Evolutionary conservation across 208 protist genomes (phyloP), one percentile per base, ranked within the genome.

Genomic region (Trypanosoma avium): DNA sequence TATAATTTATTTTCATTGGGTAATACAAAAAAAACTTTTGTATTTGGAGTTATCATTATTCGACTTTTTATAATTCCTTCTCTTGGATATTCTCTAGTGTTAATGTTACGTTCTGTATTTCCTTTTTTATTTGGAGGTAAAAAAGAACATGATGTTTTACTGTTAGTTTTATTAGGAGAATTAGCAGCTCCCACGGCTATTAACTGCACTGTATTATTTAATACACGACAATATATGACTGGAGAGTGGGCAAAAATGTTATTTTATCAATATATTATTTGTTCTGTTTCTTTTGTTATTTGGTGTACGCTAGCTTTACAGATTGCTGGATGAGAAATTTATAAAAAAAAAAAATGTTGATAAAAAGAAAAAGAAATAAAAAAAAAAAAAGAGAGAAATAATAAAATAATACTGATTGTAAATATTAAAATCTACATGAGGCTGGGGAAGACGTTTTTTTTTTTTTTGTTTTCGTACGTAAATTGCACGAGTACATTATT

Each of bases 181-280:
- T 43, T 87, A 12, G 69, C 81, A 1, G 70, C 81, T 10, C 88
- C 88, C n/a, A 84, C 85, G 1, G 88, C 88, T 15, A 87, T 94
- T 53, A 90, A 91, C 75, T 85, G 71, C 61, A 68, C 79, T 0
- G 63, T 94, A 30, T 56, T 92, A 36, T 94, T 89, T 65, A 86
- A 82, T 55, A 47, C 67, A 0, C 59, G 61, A 12, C 71, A 84
- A 26, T 94, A 81, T 61, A 90, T 90, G 81, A 75, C 73, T 19
- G 82, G 73, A 17, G 67, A 58, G 26, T 92, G 83, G 82, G 67
- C 84, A 0, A 88, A 81, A 59, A 88, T 92, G 85, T 75, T 94
- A 6, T 85, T 92, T 45, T 86, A 85, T 40, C 84, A 90, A 73
- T 92, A 94, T 70, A 35, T 85, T 1, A 56, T 77, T 6, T 89